Evolutionary conservation across 192 early-diverging fungal genomes (phyloP), one percentile per base, ranked within the genome.

Genomic region (Entomortierella parvispora): DNA sequence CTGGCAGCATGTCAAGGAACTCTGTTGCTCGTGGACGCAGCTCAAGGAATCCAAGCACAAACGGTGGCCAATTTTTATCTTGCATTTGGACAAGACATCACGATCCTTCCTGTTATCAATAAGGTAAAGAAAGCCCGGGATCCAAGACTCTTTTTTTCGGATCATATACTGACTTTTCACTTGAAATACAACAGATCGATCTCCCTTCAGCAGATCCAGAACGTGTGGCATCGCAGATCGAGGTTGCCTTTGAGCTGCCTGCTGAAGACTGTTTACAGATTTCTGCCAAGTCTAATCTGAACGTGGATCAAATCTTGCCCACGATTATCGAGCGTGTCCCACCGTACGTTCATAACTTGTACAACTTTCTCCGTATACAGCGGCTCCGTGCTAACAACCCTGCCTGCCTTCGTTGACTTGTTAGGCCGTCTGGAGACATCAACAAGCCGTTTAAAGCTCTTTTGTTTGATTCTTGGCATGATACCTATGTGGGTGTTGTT

Each of bases 381-480:
- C 20, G 26, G 29, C 48, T 11, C 5, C 0, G 4, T 10, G 17
- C 2, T 54, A 49, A 14, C 20, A 15, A 10, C 23, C 14, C 12
- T 34, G 0, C 26, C 14, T 20, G 10, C 15, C 44, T 33, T 32
- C 2, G 37, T 11, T 9, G 6, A 6, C 37, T 23, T 28, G 23
- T 43, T 48, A 87, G 86, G 14, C 96, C 96, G 8, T 62, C 42
- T 10, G 94, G 90, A 22, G 82, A 86, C 68, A 65, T 80, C 9
- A 80, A 81, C 2, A 86, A 80, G 57, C 91, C 94, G 17, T 90
- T 99, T 68, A 90, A 91, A 62, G 91, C 91, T 2, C 85, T 99
- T n/a, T 77, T 99, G 33, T 99, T 99, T 70, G 97, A 99, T 72
- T 94, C 93, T 26, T 99, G 96, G 96, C 96, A 97, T 79, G 96